Evolutionary conservation across 257 asterid species (phyloP).

Genomic region (Nicotiana noctiflora): DNA sequence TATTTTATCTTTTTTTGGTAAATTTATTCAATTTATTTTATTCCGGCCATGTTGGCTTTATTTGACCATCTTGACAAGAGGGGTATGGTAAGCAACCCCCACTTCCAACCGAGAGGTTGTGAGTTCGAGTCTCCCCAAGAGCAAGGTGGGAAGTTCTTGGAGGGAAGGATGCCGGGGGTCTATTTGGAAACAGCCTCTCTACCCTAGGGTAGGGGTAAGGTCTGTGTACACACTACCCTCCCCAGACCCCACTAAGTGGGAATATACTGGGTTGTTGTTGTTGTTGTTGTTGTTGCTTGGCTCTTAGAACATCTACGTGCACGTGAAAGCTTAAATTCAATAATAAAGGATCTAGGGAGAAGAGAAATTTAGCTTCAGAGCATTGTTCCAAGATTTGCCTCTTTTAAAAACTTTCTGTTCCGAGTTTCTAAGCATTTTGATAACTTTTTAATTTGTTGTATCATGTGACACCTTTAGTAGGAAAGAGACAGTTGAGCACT

Average conservation of each 20-base stretch:
- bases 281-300: too few relatives aligned
- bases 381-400: conserved; percentile 15
- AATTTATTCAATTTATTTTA: not conserved
- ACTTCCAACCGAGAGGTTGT: too few relatives aligned
- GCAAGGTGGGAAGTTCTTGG: too few relatives aligned
- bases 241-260: too few relatives aligned
- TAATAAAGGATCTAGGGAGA: conserved; percentile 22
- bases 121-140: too few relatives aligned
- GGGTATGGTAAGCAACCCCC: too few relatives aligned
- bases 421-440: conserved; percentile 24
- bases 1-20: not conserved
- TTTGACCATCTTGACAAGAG: not conserved
- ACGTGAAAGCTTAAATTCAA: conserved; percentile 30
- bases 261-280: too few relatives aligned
- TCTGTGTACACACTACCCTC: too few relatives aligned
- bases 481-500: conserved; percentile 29
- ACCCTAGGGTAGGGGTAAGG: too few relatives aligned
- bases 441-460: conserved; percentile 15
- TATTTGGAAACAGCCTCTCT: too few relatives aligned
- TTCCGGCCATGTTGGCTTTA: conserved; percentile 4
- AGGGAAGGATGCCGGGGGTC: too few relatives aligned
- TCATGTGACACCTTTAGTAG: conserved; percentile 39
- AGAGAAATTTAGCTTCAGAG: conserved; percentile 25
- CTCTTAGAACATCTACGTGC: conserved; percentile 28
- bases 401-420: conserved; percentile 7